Evolutionary conservation across 129 eudicot species (phyloP).

Genomic region (Arctium minus): DNA sequence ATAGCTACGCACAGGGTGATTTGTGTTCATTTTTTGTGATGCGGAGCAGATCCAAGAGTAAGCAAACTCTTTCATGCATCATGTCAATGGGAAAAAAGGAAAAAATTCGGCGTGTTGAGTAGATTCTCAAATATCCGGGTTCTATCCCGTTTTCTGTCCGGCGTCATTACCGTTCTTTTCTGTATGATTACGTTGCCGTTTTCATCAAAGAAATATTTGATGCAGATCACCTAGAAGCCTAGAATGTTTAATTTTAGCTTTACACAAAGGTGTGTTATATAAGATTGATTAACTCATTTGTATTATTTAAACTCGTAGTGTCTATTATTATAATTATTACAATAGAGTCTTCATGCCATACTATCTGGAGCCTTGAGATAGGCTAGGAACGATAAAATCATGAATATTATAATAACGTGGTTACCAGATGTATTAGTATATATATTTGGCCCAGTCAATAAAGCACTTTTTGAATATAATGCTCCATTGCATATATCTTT

Average conservation of each 20-base stretch:
- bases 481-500: not conserved
- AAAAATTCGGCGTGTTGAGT: no score
- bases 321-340: not conserved
- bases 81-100: no score
- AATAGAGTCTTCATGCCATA: not conserved
- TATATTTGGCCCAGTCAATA: not conserved
- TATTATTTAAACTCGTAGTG: not conserved
- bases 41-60: no score
- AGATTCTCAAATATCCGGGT: no score
- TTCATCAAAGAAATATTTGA: no score
- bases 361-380: not conserved
- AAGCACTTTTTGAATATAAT: conserved; percentile 4
- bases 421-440: not conserved
- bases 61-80: no score
- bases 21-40: no score
- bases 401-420: conserved; percentile 5
- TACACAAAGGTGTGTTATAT: not conserved
- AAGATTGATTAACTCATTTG: not conserved
- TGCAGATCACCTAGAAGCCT: not conserved
- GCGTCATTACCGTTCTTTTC: no score
- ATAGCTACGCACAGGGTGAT: no score
- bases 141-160: no score
- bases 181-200: no score
- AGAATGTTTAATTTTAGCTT: no score
- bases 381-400: not conserved